These are phyloP conservation scores for Sphenostylis stenocarpa DNA, from an alignment of 306 rosid genomes.

Conservation along the genomic window DNA sequence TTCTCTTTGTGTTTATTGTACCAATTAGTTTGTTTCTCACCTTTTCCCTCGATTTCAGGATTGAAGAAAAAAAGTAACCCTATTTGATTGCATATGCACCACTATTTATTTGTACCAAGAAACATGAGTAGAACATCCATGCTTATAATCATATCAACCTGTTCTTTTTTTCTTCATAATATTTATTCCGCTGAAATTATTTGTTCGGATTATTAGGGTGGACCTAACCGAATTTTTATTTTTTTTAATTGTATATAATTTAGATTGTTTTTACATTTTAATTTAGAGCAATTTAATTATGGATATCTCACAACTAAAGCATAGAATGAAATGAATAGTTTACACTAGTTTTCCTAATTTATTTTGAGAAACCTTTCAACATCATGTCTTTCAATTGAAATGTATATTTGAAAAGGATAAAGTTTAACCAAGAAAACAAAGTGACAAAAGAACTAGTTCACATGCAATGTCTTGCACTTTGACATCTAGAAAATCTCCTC, in stretches of 20 bases:
- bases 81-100: conserved; percentile 31
- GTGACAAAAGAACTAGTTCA: conserved; percentile 14
- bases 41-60: conserved; percentile 54
- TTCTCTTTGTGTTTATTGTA: conserved; percentile 35
- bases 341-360: neutral
- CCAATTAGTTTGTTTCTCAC: conserved; percentile 26
- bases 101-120: conserved; percentile 33
- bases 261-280: no score
- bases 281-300: no score
- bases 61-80: conserved; percentile 34
- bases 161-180: neutral
- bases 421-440: neutral
- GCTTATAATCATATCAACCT: conserved; percentile 16
- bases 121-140: conserved; percentile 26
- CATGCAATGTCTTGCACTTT: conserved; percentile 20
- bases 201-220: neutral
- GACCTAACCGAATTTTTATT: no score
- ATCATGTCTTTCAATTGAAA: neutral
- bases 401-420: neutral
- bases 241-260: no score
- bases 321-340: no score
- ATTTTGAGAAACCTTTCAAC: neutral
- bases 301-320: no score
- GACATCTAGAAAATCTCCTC: neutral
- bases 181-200: neutral